Evolutionary conservation across 75 land plant species (phyloP).

Genomic region (Pinus taeda): DNA sequence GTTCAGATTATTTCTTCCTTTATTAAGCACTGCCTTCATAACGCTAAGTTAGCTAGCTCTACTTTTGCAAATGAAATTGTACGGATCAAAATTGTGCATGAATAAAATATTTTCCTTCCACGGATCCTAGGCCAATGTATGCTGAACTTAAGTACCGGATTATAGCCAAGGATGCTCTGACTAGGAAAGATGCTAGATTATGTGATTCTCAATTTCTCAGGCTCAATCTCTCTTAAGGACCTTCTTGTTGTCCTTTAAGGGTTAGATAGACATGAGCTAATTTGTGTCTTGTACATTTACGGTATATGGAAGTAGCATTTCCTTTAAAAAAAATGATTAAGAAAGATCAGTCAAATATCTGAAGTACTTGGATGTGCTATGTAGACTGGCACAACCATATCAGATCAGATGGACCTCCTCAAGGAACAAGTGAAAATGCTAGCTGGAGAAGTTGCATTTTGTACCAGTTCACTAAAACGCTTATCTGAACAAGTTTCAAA

Average conservation of each 20-base stretch:
- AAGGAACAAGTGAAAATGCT: slow-evolving; percentile 97
- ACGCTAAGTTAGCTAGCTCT: not conserved
- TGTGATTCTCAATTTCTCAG: not conserved
- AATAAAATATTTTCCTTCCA: no score
- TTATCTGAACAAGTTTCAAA: slow-evolving; percentile 74
- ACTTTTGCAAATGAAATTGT: not conserved
- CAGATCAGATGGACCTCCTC: slow-evolving; percentile 88
- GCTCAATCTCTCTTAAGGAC: not conserved
- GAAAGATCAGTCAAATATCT: no score
- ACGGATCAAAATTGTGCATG: not conserved
- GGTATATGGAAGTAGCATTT: no score
- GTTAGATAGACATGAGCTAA: no score
- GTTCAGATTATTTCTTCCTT: not conserved
- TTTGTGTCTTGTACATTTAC: not conserved
- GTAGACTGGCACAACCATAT: slow-evolving; percentile 59
- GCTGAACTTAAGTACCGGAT: no score
- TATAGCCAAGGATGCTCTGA: no score
- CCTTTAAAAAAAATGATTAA: no score
- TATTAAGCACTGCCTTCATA: not conserved
- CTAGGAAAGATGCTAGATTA: not conserved
- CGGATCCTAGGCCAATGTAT: no score
- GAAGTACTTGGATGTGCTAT: not conserved
- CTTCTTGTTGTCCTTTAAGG: not conserved
- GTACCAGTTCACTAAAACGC: slow-evolving; percentile 83
- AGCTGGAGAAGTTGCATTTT: slow-evolving; percentile 91